Base-by-base conservation (phyloP, 2,329 filamentous ascomycete genomes). In the Alternaria rosae region DNA sequence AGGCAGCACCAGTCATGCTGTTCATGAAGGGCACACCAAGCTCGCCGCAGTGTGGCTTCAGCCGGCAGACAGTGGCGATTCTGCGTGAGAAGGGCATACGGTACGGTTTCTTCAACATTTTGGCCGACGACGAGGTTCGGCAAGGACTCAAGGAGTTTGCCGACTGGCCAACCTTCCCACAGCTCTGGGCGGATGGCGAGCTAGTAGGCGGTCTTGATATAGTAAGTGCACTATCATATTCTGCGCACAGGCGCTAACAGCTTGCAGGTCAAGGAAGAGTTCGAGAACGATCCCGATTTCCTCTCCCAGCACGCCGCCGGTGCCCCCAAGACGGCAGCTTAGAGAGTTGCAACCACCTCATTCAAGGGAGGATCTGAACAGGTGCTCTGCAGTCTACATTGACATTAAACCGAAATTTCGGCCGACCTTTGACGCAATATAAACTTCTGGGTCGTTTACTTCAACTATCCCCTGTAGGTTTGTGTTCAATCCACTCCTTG, bases 91-190 rank as follows among this genome's bases (percentile, higher is more conserved):
- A 93, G 76, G 91, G 91, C 52, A 91, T 99, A 63, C 93, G 97
- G 78, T 99, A 98, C 79, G 95, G 95, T 20, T 99, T 99, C 85
- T 99, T 99, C 85, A 98, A 99, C 78, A 99, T 99, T 67, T 82
- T 99, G 72, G 95, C 95, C 66, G 95, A 99, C 78, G 94, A 99
- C 75, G 94, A 98, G 80, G 95, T 99, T 50, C 87, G 95, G 64
- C 94, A 98, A 82, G 95, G 95, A 1, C 82, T 99, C 75, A 99
- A 99, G 86, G 92, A 95, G 82, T 98, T 89, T 79, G 93, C 93
- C n/a, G 95, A 98, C 65, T 99, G 95, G 95, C 95, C 95, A 10
- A 99, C 95, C 0, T 99, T 93, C 81, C 95, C 95, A 20, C 95
- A 99, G 81, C 83, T 99, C 65, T 99, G 94, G 89, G 88, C 97